A percentile compares a stretch with the other conserved stretches of the same genome.
Conservation (phyloP, 2,329 filamentous ascomycete species). For the Alternaria infectoria region DNA sequence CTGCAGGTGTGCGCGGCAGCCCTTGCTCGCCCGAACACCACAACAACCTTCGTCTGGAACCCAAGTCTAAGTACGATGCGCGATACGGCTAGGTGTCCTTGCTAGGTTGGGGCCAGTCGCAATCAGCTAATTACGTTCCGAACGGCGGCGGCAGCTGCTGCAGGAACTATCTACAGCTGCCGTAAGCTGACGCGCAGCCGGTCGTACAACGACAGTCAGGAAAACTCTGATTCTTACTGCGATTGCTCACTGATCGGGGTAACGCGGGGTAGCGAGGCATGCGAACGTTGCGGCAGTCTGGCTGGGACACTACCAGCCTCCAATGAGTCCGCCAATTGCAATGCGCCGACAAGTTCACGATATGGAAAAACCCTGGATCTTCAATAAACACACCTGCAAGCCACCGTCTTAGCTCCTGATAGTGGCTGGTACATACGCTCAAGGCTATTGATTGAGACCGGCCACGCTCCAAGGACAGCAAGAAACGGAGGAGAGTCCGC, state of each 20-base stretch:
- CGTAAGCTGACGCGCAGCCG: not conserved
- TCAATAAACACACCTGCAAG: slow-evolving; percentile 36
- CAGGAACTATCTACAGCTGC: slow-evolving; percentile 28
- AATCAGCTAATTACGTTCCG: slow-evolving; percentile 15
- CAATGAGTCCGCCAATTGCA: slow-evolving; percentile 7
- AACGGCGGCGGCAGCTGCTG: slow-evolving; percentile 30
- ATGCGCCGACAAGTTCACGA: slow-evolving; percentile 2
- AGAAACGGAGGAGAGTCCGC: not conserved
- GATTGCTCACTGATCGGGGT: not conserved
- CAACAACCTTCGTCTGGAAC: not conserved
- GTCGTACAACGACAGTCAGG: not conserved
- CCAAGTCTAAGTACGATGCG: not conserved
- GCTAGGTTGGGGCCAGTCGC: slow-evolving; percentile 7
- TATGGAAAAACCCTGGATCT: slow-evolving; percentile 28
- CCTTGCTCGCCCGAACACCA: not conserved
- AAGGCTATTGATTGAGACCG: not conserved
- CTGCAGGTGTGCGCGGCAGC: not conserved
- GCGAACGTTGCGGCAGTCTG: slow-evolving; percentile 14
- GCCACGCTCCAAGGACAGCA: not conserved
- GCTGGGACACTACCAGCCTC: slow-evolving; percentile 10
- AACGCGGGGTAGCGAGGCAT: slow-evolving; percentile 13
- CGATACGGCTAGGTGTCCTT: not conserved
- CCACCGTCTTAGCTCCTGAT: slow-evolving; percentile 19
- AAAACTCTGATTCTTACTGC: not conserved
- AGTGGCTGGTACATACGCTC: not conserved